These are phyloP conservation scores for Mycotypha africana DNA, from an alignment of 371 early-diverging fungal species.

Conservation along the genomic window DNA sequence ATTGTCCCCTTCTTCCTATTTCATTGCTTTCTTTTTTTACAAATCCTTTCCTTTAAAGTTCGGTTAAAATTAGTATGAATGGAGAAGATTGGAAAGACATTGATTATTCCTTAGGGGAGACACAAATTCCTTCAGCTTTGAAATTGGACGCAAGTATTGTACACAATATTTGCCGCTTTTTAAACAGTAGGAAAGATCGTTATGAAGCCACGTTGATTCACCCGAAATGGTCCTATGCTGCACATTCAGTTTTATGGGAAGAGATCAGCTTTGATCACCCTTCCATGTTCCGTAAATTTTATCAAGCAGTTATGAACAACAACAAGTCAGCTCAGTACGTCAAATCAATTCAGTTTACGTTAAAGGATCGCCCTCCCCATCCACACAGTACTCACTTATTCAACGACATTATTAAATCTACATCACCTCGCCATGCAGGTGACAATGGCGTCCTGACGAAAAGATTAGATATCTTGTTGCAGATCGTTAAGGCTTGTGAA, in stretches of 20 bases:
- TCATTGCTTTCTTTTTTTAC: conserved; percentile 2
- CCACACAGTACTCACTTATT: conserved; percentile 11
- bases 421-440: conserved; percentile 9
- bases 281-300: conserved; percentile 14
- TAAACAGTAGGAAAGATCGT: conserved; percentile 20
- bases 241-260: conserved; percentile 32
- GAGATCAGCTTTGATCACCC: conserved; percentile 20
- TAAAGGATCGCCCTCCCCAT: conserved; percentile 14
- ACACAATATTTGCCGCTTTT: conserved; percentile 29
- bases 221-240: conserved; percentile 24
- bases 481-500: conserved; percentile 26
- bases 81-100: conserved; percentile 4
- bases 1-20: background rate
- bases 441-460: background rate
- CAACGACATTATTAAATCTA: conserved; percentile 14
- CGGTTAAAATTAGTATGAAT: no score
- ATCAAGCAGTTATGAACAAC: background rate
- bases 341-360: conserved; percentile 14
- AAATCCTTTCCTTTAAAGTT: background rate
- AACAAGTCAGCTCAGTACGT: conserved; percentile 26
- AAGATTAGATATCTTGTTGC: conserved; percentile 1
- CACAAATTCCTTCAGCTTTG: background rate
- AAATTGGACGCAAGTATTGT: conserved; percentile 15
- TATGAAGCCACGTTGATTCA: conserved; percentile 26
- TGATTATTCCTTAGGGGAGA: conserved; percentile 15